These are phyloP conservation scores for Letharia lupina DNA, from an alignment of 495 filamentous ascomycete genomes.

Conservation along the genomic window DNA sequence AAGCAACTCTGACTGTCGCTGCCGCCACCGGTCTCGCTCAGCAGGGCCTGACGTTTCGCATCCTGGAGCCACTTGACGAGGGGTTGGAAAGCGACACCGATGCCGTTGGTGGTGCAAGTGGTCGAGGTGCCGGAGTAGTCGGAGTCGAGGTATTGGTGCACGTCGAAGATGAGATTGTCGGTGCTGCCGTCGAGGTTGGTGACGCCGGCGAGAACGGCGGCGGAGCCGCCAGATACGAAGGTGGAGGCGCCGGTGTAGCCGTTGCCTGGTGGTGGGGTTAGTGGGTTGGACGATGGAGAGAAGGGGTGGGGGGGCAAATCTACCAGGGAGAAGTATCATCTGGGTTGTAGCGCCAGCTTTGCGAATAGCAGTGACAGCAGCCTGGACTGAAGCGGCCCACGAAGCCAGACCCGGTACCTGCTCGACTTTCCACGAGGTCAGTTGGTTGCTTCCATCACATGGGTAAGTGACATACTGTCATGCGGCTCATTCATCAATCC, in stretches of 20 bases:
- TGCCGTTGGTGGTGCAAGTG: constrained; percentile 45
- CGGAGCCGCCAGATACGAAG: constrained; percentile 40
- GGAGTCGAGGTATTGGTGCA: constrained; percentile 49
- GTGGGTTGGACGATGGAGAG: constrained; percentile 10
- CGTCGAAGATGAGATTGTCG: constrained; percentile 48
- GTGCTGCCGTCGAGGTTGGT: constrained; percentile 47
- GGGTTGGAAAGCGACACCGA: constrained; percentile 38
- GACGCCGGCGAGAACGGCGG: constrained; percentile 40
- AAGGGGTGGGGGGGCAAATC: neutral
- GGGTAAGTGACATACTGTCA: constrained; percentile 21
- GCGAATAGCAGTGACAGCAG: constrained; percentile 50
- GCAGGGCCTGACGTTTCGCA: constrained; percentile 43
- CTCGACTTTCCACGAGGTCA: neutral
- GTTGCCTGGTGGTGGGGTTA: constrained; percentile 26
- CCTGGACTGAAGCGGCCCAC: constrained; percentile 48
- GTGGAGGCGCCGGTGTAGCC: constrained; percentile 42
- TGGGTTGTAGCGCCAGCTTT: constrained; percentile 49
- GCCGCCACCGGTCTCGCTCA: constrained; percentile 50
- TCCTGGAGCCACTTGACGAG: constrained; percentile 41
- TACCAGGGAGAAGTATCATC: constrained; percentile 43
- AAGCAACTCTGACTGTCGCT: constrained; percentile 35
- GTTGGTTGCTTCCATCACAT: too few relatives aligned
- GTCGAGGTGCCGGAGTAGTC: constrained; percentile 48
- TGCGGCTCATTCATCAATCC: constrained; percentile 60
- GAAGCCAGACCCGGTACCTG: constrained; percentile 37